Conservation (phyloP, 768 basidiomycete species). For the Tulasnella sp. region DNA sequence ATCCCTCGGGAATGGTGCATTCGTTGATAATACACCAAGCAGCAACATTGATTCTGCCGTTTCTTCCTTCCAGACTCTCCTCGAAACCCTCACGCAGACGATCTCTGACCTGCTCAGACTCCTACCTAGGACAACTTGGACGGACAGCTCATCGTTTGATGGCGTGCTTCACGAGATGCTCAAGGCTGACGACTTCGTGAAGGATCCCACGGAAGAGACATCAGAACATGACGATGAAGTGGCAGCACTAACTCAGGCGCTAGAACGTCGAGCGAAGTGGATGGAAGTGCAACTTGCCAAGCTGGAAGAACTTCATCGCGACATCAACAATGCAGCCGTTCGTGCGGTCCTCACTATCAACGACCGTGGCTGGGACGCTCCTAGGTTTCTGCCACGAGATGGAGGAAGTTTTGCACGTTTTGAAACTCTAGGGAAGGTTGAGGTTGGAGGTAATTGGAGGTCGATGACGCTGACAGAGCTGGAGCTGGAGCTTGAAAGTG, state of each 20-base stretch:
- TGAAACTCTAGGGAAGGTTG: conserved; percentile 43
- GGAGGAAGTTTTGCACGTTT: conserved; percentile 15
- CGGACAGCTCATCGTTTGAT: conserved; percentile 81
- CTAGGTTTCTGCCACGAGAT: conserved; percentile 25
- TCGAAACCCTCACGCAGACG: conserved; percentile 82
- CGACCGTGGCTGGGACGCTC: conserved; percentile 73
- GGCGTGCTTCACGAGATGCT: conserved; percentile 80
- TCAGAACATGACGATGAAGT: conserved; percentile 72
- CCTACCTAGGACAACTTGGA: conserved; percentile 82
- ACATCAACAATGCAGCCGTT: conserved; percentile 82
- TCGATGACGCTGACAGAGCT: conserved; percentile 61
- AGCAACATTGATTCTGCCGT: conserved; percentile 87
- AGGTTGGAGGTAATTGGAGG: conserved; percentile 32
- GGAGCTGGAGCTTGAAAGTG: conserved; percentile 59
- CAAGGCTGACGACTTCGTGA: conserved; percentile 77
- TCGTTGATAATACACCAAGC: conserved; percentile 71
- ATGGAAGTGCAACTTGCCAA: conserved; percentile 88
- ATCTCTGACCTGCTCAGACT: conserved; percentile 78
- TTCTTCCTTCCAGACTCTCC: conserved; percentile 77
- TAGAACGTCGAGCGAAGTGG: conserved; percentile 85
- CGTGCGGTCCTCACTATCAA: conserved; percentile 73
- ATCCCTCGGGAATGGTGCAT: conserved; percentile 67
- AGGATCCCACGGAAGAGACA: conserved; percentile 50
- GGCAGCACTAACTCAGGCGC: conserved; percentile 66
- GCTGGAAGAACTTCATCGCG: conserved; percentile 77